Percentiles rank a stretch among this genome's conserved stretches.
Evolutionary conservation across 2,329 filamentous ascomycete species (phyloP).

Genomic region (Bipolaris cookei): DNA sequence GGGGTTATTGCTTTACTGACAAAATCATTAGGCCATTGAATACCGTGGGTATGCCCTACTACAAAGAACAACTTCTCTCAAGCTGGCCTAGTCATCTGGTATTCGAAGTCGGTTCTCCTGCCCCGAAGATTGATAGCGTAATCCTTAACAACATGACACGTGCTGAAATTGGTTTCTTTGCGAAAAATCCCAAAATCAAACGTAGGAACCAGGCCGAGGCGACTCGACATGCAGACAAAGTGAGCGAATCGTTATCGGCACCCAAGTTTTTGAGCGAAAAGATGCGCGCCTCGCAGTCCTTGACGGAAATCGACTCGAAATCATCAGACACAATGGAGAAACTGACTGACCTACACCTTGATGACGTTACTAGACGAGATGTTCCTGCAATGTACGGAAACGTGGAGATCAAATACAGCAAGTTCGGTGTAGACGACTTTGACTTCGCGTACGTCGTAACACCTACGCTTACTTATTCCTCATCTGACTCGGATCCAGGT

Average conservation of each 20-base stretch:
- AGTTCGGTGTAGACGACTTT: constrained; percentile 98
- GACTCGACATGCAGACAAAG: constrained; percentile 67
- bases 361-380: constrained; percentile 75
- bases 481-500: constrained; percentile 58
- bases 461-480: background rate
- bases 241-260: constrained; percentile 68
- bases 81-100: constrained; percentile 86
- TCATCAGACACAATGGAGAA: constrained; percentile 65
- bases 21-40: constrained; percentile 70
- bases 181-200: constrained; percentile 74
- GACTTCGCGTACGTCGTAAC: constrained; percentile 76
- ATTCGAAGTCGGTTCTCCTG: constrained; percentile 84
- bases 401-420: constrained; percentile 98
- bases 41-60: constrained; percentile 89
- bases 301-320: constrained; percentile 39
- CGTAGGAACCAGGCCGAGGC: constrained; percentile 84
- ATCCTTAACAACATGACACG: constrained; percentile 72
- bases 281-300: constrained; percentile 66
- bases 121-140: constrained; percentile 73
- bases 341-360: constrained; percentile 71
- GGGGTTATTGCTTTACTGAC: constrained; percentile 10
- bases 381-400: constrained; percentile 89
- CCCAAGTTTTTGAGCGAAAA: constrained; percentile 97
- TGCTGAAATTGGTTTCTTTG: constrained; percentile 78
- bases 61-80: constrained; percentile 84